Evolutionary conservation across 306 rosid genomes (phyloP).

Genomic region (Heteromeles arbutifolia): DNA sequence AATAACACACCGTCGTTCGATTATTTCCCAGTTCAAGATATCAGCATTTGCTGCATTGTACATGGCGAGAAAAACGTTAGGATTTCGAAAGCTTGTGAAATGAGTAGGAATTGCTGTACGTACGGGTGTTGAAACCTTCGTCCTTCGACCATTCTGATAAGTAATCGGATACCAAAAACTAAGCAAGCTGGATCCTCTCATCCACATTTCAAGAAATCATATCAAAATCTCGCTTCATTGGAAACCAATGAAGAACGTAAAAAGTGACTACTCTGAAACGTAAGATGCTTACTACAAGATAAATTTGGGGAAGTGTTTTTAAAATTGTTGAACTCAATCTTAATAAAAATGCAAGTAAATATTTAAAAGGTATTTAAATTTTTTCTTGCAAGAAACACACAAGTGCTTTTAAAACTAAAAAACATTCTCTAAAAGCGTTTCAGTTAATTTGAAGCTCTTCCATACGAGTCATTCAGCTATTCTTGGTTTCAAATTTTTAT

Average conservation of each 20-base stretch:
- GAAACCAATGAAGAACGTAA: neutral
- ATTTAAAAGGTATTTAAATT: too few relatives aligned
- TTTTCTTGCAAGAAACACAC: too few relatives aligned
- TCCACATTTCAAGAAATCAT: slow-evolving; percentile 2
- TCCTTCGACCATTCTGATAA: slow-evolving; percentile 60
- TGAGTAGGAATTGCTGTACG: slow-evolving; percentile 12
- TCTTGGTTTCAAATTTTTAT: too few relatives aligned
- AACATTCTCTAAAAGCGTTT: too few relatives aligned
- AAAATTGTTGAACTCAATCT: too few relatives aligned
- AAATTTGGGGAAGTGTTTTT: too few relatives aligned
- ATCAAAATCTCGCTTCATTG: neutral
- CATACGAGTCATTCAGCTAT: too few relatives aligned
- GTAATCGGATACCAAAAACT: slow-evolving; percentile 75
- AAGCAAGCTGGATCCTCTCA: slow-evolving; percentile 81
- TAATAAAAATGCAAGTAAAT: too few relatives aligned
- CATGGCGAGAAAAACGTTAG: neutral
- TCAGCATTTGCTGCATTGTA: neutral
- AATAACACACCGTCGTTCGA: slow-evolving; percentile 3
- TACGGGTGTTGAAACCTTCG: slow-evolving; percentile 55
- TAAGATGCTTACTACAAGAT: too few relatives aligned
- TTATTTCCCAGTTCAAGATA: slow-evolving; percentile 8
- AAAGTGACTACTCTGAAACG: too few relatives aligned
- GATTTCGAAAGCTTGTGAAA: slow-evolving; percentile 1
- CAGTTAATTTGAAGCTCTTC: too few relatives aligned
- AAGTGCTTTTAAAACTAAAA: too few relatives aligned